Evolutionary conservation across 2,329 filamentous ascomycete genomes (phyloP).

Genomic region (Lizonia empirigonia): DNA sequence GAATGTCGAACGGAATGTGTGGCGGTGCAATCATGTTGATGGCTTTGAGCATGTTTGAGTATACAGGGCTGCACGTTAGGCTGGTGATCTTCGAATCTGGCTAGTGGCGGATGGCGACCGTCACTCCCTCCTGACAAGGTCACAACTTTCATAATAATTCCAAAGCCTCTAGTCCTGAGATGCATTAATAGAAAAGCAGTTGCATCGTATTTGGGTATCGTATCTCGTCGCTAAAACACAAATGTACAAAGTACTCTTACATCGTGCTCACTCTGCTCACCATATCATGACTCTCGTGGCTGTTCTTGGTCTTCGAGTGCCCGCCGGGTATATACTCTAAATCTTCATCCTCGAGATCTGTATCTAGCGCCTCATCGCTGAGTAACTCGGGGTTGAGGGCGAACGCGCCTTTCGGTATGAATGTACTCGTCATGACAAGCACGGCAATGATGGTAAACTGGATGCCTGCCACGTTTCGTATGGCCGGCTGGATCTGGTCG

Average conservation of each 20-base stretch:
- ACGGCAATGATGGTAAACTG: slow-evolving; percentile 55
- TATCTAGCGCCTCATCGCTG: slow-evolving; percentile 48
- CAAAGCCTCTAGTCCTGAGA: background rate
- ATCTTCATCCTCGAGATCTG: slow-evolving; percentile 36
- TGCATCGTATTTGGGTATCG: background rate
- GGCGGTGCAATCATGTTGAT: slow-evolving; percentile 3
- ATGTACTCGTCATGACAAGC: slow-evolving; percentile 53
- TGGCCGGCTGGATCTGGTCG: slow-evolving; percentile 49
- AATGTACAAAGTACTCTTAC: background rate
- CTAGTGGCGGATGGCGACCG: background rate
- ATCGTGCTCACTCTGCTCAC: slow-evolving; percentile 28
- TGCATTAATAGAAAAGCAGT: background rate
- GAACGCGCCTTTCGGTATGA: slow-evolving; percentile 54
- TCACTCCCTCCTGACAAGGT: background rate
- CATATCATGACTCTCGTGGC: slow-evolving; percentile 32
- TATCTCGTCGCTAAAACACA: background rate
- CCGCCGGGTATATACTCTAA: slow-evolving; percentile 30
- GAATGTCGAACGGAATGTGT: slow-evolving; percentile 2
- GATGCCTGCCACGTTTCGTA: slow-evolving; percentile 54
- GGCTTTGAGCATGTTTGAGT: background rate
- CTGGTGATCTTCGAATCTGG: slow-evolving; percentile 2
- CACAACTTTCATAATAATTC: background rate
- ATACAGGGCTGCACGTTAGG: background rate
- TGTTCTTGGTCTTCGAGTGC: slow-evolving; percentile 25
- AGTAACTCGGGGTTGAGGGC: slow-evolving; percentile 54